These are phyloP conservation scores for Coleophoma eucalyptorum DNA, from an alignment of 2,329 filamentous ascomycete genomes.

Conservation along the genomic window DNA sequence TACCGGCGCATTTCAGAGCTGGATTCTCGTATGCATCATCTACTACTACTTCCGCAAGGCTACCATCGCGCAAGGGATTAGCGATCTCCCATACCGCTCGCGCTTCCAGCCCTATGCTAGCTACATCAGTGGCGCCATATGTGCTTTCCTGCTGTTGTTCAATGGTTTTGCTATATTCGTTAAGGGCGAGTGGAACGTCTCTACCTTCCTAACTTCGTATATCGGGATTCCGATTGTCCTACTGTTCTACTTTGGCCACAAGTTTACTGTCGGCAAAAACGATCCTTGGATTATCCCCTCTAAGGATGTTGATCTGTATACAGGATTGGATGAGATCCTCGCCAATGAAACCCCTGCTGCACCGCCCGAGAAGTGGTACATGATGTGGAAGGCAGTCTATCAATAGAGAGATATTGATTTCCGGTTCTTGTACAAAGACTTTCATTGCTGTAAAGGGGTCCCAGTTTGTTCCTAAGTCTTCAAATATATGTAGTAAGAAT, in stretches of 20 bases:
- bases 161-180: constrained; percentile 66
- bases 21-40: constrained; percentile 49
- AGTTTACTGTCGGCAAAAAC: constrained; percentile 30
- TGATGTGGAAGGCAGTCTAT: not conserved
- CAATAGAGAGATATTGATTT: no score
- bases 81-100: constrained; percentile 46
- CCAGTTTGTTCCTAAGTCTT: no score
- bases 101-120: constrained; percentile 53
- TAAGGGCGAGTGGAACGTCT: constrained; percentile 49
- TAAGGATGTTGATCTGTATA: not conserved
- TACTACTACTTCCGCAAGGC: constrained; percentile 57
- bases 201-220: constrained; percentile 58
- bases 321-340: not conserved
- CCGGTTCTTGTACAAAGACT: no score
- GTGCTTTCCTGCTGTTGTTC: constrained; percentile 51
- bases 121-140: constrained; percentile 41
- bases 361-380: not conserved
- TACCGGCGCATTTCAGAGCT: constrained; percentile 48
- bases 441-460: no score
- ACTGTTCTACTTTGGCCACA: constrained; percentile 50
- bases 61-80: constrained; percentile 36
- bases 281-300: constrained; percentile 34
- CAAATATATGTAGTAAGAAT: no score
- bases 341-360: not conserved
- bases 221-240: constrained; percentile 61